Conservation (phyloP, 345 rosid genomes). For the Diplotaxis tenuifolia region DNA sequence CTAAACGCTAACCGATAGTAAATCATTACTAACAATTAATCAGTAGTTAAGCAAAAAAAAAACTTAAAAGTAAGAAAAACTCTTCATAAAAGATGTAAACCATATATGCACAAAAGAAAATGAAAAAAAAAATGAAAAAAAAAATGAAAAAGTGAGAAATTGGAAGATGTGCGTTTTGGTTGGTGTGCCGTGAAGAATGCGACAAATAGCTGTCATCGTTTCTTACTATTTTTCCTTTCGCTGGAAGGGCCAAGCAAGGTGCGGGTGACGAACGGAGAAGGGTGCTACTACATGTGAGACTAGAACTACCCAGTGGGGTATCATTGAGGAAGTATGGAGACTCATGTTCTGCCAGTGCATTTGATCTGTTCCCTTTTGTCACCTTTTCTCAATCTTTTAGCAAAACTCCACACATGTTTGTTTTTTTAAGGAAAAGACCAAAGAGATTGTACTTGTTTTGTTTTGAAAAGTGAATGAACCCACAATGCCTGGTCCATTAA, state of each 20-base stretch:
- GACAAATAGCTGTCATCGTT: conserved; percentile 10
- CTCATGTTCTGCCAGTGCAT: conserved; percentile 32
- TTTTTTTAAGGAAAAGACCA: too few species aligned
- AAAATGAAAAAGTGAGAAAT: neutral
- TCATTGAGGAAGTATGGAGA: conserved; percentile 32
- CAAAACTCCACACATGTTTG: neutral
- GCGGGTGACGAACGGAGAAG: conserved; percentile 32
- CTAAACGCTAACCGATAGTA: neutral
- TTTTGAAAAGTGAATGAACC: too few species aligned
- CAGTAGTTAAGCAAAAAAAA: too few species aligned
- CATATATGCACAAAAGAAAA: too few species aligned
- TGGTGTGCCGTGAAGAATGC: neutral
- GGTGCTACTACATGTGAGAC: conserved; percentile 10
- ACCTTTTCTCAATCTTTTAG: neutral
- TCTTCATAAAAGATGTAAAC: too few species aligned
- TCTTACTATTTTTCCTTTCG: neutral
- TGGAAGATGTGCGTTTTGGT: neutral
- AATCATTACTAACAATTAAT: neutral
- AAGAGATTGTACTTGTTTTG: too few species aligned
- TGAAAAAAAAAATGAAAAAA: too few species aligned
- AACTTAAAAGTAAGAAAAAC: too few species aligned
- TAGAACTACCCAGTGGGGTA: conserved; percentile 28
- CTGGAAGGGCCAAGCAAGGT: neutral
- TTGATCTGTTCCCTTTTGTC: conserved; percentile 27
- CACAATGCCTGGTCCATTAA: neutral